Conservation (phyloP, 1,139 yeast species). For the Geotrichum restrictum region DNA sequence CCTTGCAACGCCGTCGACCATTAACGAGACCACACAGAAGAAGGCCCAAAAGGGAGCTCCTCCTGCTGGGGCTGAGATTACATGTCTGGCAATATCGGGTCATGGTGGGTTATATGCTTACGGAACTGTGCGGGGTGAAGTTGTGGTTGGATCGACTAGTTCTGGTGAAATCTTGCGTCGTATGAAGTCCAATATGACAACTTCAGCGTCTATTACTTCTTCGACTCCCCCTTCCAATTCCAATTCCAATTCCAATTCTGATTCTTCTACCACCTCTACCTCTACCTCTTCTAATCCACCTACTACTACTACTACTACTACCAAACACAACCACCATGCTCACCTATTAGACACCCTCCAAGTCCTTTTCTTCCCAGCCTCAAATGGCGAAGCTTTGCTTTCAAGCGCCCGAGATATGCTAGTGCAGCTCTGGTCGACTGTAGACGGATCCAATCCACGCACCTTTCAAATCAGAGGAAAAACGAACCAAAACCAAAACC, state of each 20-base stretch:
- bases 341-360: constrained; percentile 48
- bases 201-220: too few relatives aligned
- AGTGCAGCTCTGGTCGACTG: constrained; percentile 54
- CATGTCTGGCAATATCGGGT: constrained; percentile 39
- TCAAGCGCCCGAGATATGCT: constrained; percentile 55
- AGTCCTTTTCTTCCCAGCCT: constrained; percentile 52
- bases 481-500: constrained; percentile 35
- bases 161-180: constrained; percentile 20
- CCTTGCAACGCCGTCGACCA: too few relatives aligned
- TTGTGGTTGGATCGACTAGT: constrained; percentile 32
- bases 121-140: constrained; percentile 48
- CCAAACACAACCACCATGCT: constrained; percentile 23
- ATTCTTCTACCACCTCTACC: too few relatives aligned
- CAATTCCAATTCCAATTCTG: too few relatives aligned
- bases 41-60: background rate
- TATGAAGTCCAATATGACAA: constrained; percentile 16
- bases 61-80: constrained; percentile 28
- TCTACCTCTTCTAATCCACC: too few relatives aligned
- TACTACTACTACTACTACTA: too few relatives aligned
- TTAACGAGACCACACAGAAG: constrained; percentile 16
- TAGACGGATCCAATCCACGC: constrained; percentile 49
- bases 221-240: too few relatives aligned
- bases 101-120: constrained; percentile 36
- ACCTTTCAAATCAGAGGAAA: constrained; percentile 47
- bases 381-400: constrained; percentile 47